These are phyloP conservation scores for Naganishia cerealis DNA, from an alignment of 1,284 basidiomycete genomes.

Conservation along the genomic window DNA sequence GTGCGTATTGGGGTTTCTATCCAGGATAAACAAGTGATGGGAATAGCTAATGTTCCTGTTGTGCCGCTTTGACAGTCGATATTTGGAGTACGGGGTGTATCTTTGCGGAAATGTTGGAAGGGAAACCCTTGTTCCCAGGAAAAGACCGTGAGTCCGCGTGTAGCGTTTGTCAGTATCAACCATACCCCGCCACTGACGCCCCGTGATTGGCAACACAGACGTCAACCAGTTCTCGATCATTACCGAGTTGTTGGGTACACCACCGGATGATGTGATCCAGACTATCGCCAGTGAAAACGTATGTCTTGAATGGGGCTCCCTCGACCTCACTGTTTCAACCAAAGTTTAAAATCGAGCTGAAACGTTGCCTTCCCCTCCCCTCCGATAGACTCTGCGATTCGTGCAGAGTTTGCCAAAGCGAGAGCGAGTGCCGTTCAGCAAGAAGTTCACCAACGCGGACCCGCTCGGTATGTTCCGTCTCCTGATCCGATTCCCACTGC, in stretches of 20 bases:
- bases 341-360: neutral
- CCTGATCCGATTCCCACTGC: neutral
- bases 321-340: neutral
- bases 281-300: conserved; percentile 98
- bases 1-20: conserved; percentile 44
- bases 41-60: conserved; percentile 32
- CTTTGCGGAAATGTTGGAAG: conserved; percentile 99
- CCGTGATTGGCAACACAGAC: conserved; percentile 60
- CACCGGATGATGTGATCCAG: conserved; percentile 98
- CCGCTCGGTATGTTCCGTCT: conserved; percentile 64
- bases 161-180: too few species aligned
- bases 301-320: conserved; percentile 42
- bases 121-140: conserved; percentile 96
- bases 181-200: neutral
- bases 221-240: conserved; percentile 99
- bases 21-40: too few species aligned
- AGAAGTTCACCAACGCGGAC: conserved; percentile 88
- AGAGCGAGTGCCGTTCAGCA: conserved; percentile 88
- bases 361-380: neutral
- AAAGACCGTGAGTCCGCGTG: conserved; percentile 70
- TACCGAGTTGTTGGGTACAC: conserved; percentile 94
- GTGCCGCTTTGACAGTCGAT: conserved; percentile 62
- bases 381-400: conserved; percentile 85
- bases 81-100: conserved; percentile 99
- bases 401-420: conserved; percentile 96